Conservation (phyloP, 371 early-diverging fungal genomes). For the Rhizopus arrhizus region DNA sequence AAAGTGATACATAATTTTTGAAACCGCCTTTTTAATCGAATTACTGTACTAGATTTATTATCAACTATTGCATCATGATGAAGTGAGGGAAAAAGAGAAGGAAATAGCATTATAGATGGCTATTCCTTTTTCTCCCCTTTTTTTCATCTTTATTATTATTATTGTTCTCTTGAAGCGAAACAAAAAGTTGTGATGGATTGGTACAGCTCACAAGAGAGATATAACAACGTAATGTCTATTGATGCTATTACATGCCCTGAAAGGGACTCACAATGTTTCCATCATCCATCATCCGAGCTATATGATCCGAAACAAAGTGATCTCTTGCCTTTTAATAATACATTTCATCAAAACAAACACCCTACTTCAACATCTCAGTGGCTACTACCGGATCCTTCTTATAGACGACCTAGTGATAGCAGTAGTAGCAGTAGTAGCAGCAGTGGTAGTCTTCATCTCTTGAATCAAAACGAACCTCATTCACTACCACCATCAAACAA, state of each 20-base stretch:
- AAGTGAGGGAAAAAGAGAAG: not conserved
- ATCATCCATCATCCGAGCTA: not conserved
- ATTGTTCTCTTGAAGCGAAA: not conserved
- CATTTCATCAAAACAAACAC: no score
- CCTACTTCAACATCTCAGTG: no score
- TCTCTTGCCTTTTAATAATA: no score
- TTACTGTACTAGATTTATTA: not conserved
- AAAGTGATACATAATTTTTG: not conserved
- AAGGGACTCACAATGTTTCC: not conserved
- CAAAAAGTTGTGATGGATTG: not conserved
- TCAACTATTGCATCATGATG: slow-evolving; percentile 2
- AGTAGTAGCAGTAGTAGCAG: not conserved
- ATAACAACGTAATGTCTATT: slow-evolving; percentile 28
- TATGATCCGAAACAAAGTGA: not conserved
- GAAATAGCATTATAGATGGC: not conserved
- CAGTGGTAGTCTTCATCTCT: not conserved
- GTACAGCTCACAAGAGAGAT: not conserved
- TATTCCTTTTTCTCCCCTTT: not conserved
- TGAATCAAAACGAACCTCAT: not conserved
- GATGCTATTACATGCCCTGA: slow-evolving; percentile 22
- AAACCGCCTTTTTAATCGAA: not conserved
- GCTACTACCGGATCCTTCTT: not conserved
- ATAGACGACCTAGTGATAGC: not conserved
- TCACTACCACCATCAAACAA: not conserved
- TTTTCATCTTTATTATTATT: slow-evolving; percentile 5